phyloP scores from a whole-genome alignment of 306 rosid species.

The Pyrus communis region DNA sequence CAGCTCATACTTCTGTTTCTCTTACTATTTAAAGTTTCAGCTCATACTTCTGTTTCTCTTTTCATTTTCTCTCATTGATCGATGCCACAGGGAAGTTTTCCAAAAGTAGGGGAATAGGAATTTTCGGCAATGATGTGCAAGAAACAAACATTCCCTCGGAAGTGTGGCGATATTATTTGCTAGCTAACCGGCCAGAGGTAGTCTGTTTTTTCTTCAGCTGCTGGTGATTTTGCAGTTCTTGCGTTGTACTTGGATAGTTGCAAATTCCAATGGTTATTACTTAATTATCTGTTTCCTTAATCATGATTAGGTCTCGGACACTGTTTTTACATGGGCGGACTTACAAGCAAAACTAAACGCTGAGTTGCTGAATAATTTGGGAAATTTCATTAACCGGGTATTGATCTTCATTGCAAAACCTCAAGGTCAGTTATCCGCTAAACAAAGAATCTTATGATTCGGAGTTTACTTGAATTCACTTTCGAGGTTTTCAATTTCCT shows the following conservation, averaged over 20 bases:
- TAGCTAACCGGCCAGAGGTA: slow-evolving; percentile 73
- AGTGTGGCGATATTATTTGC: slow-evolving; percentile 78
- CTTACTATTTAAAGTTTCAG: background rate
- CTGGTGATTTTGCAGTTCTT: background rate
- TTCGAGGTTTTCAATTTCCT: no score
- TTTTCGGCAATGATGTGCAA: slow-evolving; percentile 66
- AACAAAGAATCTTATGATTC: background rate
- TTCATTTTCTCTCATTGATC: background rate
- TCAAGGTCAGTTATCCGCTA: slow-evolving; percentile 33
- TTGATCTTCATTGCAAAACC: slow-evolving; percentile 75
- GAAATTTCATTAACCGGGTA: slow-evolving; percentile 64
- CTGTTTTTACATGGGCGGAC: slow-evolving; percentile 62
- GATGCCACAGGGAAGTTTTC: slow-evolving; percentile 59
- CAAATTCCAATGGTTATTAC: slow-evolving; percentile 9
- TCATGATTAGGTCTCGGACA: slow-evolving; percentile 50
- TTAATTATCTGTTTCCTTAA: background rate
- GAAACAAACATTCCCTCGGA: slow-evolving; percentile 63
- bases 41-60: background rate
- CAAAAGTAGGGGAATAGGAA: slow-evolving; percentile 64
- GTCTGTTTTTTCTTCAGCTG: slow-evolving; percentile 13
- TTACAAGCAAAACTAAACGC: slow-evolving; percentile 64
- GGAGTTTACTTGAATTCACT: no score
- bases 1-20: background rate
- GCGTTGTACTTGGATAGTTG: background rate
- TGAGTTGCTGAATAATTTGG: slow-evolving; percentile 65